Evolutionary conservation across 306 rosid species (phyloP).

Genomic region (Cucumis cinereus): DNA sequence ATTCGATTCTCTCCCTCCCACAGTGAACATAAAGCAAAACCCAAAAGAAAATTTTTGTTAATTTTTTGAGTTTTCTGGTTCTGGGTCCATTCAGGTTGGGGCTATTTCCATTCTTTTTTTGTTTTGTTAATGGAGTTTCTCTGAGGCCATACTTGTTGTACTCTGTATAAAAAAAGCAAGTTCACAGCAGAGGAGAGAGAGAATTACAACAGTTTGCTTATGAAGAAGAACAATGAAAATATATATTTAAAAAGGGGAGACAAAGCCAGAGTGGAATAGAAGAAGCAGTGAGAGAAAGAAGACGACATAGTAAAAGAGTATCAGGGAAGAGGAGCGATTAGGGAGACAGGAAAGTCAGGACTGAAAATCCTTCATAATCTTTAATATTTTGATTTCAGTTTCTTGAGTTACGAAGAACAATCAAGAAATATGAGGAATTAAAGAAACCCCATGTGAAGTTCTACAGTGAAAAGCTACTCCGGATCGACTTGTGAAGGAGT

Average conservation of each 20-base stretch:
- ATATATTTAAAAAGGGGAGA: slow-evolving; percentile 7
- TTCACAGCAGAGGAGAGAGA: background rate
- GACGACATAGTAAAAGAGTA: slow-evolving; percentile 7
- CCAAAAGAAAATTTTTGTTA: background rate
- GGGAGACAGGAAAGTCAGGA: slow-evolving; percentile 32
- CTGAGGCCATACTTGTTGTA: background rate
- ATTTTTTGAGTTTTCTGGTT: background rate
- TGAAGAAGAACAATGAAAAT: slow-evolving; percentile 1
- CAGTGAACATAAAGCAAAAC: background rate
- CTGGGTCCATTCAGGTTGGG: slow-evolving; percentile 4
- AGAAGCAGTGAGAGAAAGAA: background rate
- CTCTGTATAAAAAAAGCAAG: background rate
- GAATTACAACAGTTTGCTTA: slow-evolving; percentile 7
- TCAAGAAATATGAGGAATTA: background rate
- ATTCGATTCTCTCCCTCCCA: slow-evolving; percentile 8
- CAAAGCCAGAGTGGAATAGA: slow-evolving; percentile 1
- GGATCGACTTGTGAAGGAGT: slow-evolving; percentile 20
- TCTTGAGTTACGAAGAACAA: slow-evolving; percentile 26
- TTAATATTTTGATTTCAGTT: slow-evolving; percentile 35
- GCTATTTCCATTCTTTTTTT: background rate
- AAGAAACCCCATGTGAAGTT: slow-evolving; percentile 4
- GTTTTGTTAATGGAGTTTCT: background rate
- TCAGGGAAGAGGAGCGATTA: slow-evolving; percentile 16
- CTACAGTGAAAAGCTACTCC: slow-evolving; percentile 3
- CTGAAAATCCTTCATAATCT: slow-evolving; percentile 64